These are phyloP conservation scores for Saccharum hybrid DNA, from an alignment of 202 grass and related monocot species.

Conservation along the genomic window DNA sequence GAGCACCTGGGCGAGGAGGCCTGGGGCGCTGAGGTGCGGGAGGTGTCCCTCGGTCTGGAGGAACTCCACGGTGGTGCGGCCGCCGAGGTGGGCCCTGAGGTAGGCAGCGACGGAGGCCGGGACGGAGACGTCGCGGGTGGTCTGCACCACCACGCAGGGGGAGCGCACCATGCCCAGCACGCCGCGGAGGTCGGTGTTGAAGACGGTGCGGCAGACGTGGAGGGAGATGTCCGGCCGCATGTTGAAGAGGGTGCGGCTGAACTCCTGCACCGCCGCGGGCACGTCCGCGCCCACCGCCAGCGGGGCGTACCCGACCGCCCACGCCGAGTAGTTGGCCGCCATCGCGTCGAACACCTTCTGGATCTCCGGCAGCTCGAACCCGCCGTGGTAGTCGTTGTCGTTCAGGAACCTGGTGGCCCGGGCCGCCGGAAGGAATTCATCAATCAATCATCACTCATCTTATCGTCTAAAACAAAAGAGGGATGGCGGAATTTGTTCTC, in stretches of 20 bases:
- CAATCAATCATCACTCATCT: neutral
- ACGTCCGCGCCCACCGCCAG: conserved; percentile 91
- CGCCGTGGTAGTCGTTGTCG: conserved; percentile 87
- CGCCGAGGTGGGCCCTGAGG: conserved; percentile 66
- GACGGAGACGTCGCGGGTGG: conserved; percentile 77
- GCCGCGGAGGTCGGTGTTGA: conserved; percentile 81
- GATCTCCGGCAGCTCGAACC: conserved; percentile 81
- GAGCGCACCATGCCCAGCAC: conserved; percentile 65
- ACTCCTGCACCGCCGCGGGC: conserved; percentile 84
- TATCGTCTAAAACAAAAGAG: too few species aligned
- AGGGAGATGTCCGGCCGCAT: conserved; percentile 97
- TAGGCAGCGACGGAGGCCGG: conserved; percentile 73
- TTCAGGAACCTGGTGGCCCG: conserved; percentile 57
- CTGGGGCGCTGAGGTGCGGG: conserved; percentile 78
- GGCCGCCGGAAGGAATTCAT: too few species aligned
- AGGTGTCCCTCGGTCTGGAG: conserved; percentile 80
- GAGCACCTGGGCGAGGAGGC: conserved; percentile 72
- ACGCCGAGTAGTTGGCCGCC: conserved; percentile 82
- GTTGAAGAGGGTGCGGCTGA: conserved; percentile 95
- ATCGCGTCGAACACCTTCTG: conserved; percentile 82
- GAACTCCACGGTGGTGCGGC: conserved; percentile 66
- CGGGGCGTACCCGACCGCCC: conserved; percentile 90
- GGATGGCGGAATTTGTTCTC: too few species aligned
- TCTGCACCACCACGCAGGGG: conserved; percentile 78
- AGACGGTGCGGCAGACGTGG: conserved; percentile 82